A percentile compares a stretch with the other conserved stretches of the same genome.
These are phyloP conservation scores for Fusarium sp. DNA, from an alignment of 2,329 filamentous ascomycete genomes.

Conservation along the genomic window DNA sequence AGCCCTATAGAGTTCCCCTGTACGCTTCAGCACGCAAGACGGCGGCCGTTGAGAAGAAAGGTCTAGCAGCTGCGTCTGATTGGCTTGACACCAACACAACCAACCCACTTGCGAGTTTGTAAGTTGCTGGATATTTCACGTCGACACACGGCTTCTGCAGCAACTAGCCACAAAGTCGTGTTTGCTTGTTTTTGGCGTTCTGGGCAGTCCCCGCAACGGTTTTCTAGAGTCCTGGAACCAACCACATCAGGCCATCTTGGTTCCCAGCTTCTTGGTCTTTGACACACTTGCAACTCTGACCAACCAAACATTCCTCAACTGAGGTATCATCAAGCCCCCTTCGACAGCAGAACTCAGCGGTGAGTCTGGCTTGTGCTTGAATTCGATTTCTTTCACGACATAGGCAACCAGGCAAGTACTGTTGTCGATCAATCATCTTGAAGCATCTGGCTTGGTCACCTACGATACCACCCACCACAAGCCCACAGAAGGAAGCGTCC, in stretches of 20 bases:
- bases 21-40: constrained; percentile 12
- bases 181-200: constrained; percentile 30
- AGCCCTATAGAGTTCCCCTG: constrained; percentile 11
- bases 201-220: constrained; percentile 13
- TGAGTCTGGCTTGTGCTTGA: neutral
- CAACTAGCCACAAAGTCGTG: constrained; percentile 5
- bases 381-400: neutral
- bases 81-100: constrained; percentile 10
- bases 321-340: constrained; percentile 7
- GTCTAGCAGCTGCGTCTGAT: constrained; percentile 4
- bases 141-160: constrained; percentile 7
- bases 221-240: constrained; percentile 9
- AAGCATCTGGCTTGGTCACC: neutral
- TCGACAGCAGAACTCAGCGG: constrained; percentile 1
- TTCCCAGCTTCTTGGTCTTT: constrained; percentile 13
- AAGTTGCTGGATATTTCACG: constrained; percentile 28
- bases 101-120: constrained; percentile 8
- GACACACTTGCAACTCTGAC: constrained; percentile 3
- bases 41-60: constrained; percentile 13
- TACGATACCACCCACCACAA: neutral
- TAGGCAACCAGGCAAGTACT: neutral
- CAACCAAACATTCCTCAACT: constrained; percentile 30
- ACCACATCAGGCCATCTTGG: neutral
- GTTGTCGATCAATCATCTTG: neutral
- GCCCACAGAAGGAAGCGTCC: neutral